Base-by-base conservation (phyloP, 2,329 filamentous ascomycete species). In the Trichoderma sp. region DNA sequence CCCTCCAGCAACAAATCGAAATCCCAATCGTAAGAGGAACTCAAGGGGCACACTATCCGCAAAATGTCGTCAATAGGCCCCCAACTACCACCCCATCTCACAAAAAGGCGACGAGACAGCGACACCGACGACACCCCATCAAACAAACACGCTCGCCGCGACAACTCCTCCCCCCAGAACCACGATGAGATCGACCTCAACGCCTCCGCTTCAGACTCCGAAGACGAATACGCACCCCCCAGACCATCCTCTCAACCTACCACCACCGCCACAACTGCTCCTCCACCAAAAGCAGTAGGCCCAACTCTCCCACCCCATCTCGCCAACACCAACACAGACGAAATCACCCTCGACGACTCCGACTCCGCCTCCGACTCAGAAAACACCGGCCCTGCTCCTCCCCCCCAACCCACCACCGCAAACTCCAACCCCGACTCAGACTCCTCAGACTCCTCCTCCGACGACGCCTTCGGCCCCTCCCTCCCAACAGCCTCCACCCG, bases 21-120 rank as follows among this genome's bases (percentile, higher is more conserved):
- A 5, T 3, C 10, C n/a, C 12, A 6, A 26, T 28, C 26, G 3
- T 5, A 41, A 24, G 15, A 3, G 9, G 17, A 17, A 12, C 2
- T 14, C 15, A 45, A 4, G 26, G 14, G 34, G 9, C 4, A 54
- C 1, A 28, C 3, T 17, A 30, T 1, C 2, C 5, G 3, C 14
- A n/a, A 7, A 62, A 61, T 43, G 26, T 91, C 91, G 58, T 87
- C 85, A 41, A 88, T 91, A 72, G 90, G 90, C 5, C 90, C 91
- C 15, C 81, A 88, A 67, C 76, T 93, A 26, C 90, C 91, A 14
- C 83, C 89, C 5, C 86, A 90, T 67, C 82, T 90, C 48, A 73
- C 85, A 41, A 89, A 89, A 75, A 83, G 87, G 71, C 88, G 88
- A 72, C 85, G 85, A 71, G 30, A 41, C 54, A 14, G 66, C 69